Evolutionary conservation across 140 eudicot species (phyloP).

Genomic region (Erigeron philadelphicus): DNA sequence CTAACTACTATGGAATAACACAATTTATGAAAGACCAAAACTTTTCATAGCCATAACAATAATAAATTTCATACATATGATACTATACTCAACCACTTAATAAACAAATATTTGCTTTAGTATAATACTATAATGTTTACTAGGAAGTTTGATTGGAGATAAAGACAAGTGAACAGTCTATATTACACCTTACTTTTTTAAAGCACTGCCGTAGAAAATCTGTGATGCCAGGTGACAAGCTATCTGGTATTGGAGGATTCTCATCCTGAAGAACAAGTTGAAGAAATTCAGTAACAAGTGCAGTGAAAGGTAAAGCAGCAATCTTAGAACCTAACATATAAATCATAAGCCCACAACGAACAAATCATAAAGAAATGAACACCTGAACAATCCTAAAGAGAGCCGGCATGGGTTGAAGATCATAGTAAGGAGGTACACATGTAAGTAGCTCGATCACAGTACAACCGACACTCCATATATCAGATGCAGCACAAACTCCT

Average conservation of each 20-base stretch:
- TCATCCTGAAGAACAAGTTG: conserved; percentile 67
- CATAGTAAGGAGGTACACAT: conserved; percentile 95
- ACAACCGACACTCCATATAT: conserved; percentile 99
- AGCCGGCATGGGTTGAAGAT: conserved; percentile 99
- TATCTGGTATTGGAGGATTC: conserved; percentile 95
- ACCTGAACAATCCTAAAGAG: conserved; percentile 97
- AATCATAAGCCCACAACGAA: neutral
- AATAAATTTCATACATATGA: neutral
- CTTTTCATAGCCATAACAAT: neutral
- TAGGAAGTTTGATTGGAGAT: no score
- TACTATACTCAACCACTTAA: neutral
- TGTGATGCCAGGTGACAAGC: conserved; percentile 79
- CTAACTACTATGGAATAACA: neutral
- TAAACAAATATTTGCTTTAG: neutral
- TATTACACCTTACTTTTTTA: conserved; percentile 60
- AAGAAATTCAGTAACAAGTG: conserved; percentile 21
- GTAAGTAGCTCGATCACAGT: conserved; percentile 97
- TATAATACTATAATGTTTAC: neutral
- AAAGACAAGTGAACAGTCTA: neutral
- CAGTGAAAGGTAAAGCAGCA: conserved; percentile 2
- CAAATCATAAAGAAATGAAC: neutral
- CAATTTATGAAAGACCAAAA: neutral
- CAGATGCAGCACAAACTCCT: conserved; percentile 99
- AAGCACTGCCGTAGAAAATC: conserved; percentile 94
- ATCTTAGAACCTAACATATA: neutral